Conservation (phyloP, 2,329 filamentous ascomycete genomes). For the Plenodomus biglobosus region DNA sequence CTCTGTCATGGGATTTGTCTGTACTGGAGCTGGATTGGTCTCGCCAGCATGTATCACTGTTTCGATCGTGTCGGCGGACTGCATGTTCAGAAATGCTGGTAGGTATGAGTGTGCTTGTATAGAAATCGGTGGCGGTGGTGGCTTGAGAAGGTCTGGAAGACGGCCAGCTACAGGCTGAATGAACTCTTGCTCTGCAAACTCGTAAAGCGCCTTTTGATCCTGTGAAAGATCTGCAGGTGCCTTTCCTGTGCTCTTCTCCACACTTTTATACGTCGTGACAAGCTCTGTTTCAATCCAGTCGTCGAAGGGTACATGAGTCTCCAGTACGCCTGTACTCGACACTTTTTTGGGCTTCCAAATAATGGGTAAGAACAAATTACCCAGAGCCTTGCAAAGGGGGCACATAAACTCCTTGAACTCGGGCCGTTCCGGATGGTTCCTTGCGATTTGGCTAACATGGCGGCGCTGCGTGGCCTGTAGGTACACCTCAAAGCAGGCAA, state of each 20-base stretch:
- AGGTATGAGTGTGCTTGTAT: slow-evolving; percentile 34
- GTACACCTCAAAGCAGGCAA: slow-evolving; percentile 90
- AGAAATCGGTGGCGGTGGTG: slow-evolving; percentile 20
- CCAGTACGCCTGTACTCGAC: slow-evolving; percentile 72
- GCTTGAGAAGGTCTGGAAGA: slow-evolving; percentile 40
- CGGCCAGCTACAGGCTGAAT: slow-evolving; percentile 53
- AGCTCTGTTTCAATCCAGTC: slow-evolving; percentile 65
- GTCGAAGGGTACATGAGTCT: slow-evolving; percentile 61
- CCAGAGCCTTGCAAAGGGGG: slow-evolving; percentile 92
- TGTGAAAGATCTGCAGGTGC: slow-evolving; percentile 29
- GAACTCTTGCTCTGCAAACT: slow-evolving; percentile 55
- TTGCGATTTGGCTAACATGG: slow-evolving; percentile 88
- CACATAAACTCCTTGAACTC: slow-evolving; percentile 88
- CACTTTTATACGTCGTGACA: slow-evolving; percentile 55
- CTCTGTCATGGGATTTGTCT: slow-evolving; percentile 45
- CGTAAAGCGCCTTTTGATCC: slow-evolving; percentile 53
- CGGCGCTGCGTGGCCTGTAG: slow-evolving; percentile 79
- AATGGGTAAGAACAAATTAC: slow-evolving; percentile 91
- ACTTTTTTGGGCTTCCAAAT: slow-evolving; percentile 94
- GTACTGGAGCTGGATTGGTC: slow-evolving; percentile 15
- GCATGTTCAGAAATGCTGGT: slow-evolving; percentile 31
- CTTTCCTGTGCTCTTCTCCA: slow-evolving; percentile 35
- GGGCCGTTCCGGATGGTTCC: slow-evolving; percentile 85
- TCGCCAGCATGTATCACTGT: slow-evolving; percentile 27
- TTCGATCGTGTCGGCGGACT: slow-evolving; percentile 28